Evolutionary conservation across 176 grass and related monocot species (phyloP), one percentile per base, ranked within the genome.

Genomic region (Rhipidocladum racemiflorum): DNA sequence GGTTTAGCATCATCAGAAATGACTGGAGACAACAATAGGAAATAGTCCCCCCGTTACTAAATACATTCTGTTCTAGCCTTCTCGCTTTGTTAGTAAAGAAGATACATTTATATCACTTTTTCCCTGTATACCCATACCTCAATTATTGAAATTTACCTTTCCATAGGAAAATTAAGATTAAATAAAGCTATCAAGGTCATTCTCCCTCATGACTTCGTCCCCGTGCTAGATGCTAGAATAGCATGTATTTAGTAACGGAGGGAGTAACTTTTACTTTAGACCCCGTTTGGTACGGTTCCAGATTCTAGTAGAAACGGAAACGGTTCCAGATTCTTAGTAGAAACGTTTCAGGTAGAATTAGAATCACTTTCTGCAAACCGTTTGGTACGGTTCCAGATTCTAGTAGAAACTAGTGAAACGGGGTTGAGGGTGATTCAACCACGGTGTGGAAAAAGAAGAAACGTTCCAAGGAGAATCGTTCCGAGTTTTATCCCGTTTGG

Each of bases 1-100:
- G 23, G 20, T 83, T 23, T 57, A 55, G 65, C 32, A 74, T 68
- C 27, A 51, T 74, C 70, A 57, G 18, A 65, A 86, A 88, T 68
- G 29, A 30, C 51, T 55, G 29, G 35, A 69, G 11, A 56, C 51
- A 67, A n/a, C 71, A 51, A 53, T 64, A 77, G 28, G 28, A 88
- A 78, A 71, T 50, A 69, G 0, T 2, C 14, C 9, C 21, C 62
- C 29, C 3, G 3, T 38, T 49, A 39, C 20, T 27, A 83, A 38
- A 35, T 65, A 48, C 21, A 79, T 39, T 36, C 25, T 1, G 8
- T 32, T 49, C 1, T 9, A 51, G 7, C 5, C 46, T 12, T 51
- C 16, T 34, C 18, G 4, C 3, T 53, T 28, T 8, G 23, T 61
- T 81, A 81, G 21, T n/a, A 86, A 70, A 35, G 70, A 1, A 12